These are phyloP conservation scores for Tetracladium setigerum DNA, from an alignment of 495 filamentous ascomycete species.

Conservation along the genomic window DNA sequence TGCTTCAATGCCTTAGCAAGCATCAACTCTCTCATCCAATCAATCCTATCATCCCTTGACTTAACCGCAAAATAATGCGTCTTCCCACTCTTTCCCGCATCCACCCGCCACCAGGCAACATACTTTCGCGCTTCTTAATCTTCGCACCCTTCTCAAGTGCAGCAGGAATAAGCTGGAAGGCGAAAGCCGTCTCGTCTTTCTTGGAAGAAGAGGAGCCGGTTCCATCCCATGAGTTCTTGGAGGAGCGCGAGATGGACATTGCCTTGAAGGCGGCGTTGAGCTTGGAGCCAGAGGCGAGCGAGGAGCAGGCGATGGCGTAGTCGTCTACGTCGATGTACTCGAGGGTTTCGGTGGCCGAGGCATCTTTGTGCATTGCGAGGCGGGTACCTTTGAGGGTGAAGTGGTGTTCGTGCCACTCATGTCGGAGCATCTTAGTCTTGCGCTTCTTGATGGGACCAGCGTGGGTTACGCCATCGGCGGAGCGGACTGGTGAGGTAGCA, in stretches of 20 bases:
- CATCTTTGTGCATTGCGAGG: constrained; percentile 74
- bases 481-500: constrained; percentile 23
- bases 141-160: constrained; percentile 38
- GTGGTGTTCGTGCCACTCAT: constrained; percentile 90
- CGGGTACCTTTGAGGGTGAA: constrained; percentile 80
- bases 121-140: constrained; percentile 37
- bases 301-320: constrained; percentile 87
- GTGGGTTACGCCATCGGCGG: constrained; percentile 48
- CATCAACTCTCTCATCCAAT: constrained; percentile 99
- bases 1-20: constrained; percentile 82
- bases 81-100: constrained; percentile 43
- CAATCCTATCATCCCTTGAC: constrained; percentile 79
- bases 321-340: constrained; percentile 92
- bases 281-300: constrained; percentile 58
- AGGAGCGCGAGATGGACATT: constrained; percentile 56
- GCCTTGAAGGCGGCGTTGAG: constrained; percentile 84
- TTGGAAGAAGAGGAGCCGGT: constrained; percentile 17
- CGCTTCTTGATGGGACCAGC: constrained; percentile 93
- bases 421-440: constrained; percentile 77
- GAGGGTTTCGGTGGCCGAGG: constrained; percentile 48
- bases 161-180: constrained; percentile 85
- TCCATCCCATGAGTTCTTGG: constrained; percentile 23
- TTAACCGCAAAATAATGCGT: constrained; percentile 92
- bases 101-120: constrained; percentile 36
- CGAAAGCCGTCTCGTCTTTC: constrained; percentile 54